Evolutionary conservation across 2,329 filamentous ascomycete species (phyloP), one percentile per base, ranked within the genome.

Genomic region (Penicillium sp.): DNA sequence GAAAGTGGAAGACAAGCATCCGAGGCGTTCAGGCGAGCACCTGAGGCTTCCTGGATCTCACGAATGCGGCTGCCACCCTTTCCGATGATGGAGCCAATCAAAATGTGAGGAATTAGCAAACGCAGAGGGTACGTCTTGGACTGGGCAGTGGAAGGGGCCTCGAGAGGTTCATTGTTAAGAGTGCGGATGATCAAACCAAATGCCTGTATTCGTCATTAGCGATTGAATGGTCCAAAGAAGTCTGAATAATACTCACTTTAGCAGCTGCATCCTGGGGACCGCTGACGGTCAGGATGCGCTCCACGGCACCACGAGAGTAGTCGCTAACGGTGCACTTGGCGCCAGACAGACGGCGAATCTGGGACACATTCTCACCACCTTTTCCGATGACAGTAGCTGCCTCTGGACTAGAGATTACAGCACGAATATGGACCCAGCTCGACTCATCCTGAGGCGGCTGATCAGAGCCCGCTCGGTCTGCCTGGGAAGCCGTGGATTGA

Each of bases 311-410:
- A 67, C 95, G 89, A 62, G 95, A 88, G 67, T 97, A 99, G 74
- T 99, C 93, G 75, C 91, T 96, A 62, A 99, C 93, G 40, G 93
- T 99, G 77, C 93, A 99, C 76, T 97, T 97, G 59, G 93, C 93
- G 63, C 90, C 91, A 44, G 93, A 96, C 75, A 95, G 80, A 69
- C 89, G 89, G 60, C 93, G 85, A 67, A 99, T 97, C 75, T 95
- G 89, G 60, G 91, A 95, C 40, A 99, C 93, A 67, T 99, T 99
- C 78, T 99, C 93, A 68, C 93, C 93, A 56, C 91, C 92, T 76
- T 99, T 99, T 67, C 93, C 93, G 72, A 99, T 99, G 59, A 96
- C 89, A 41, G 93, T 99, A 33, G 93, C 93, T 60, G 93, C 93
- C 73, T 99, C 93, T 38, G 90, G 89, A 72, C 92, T 99, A 44